Evolutionary conservation across 2,329 filamentous ascomycete genomes (phyloP), one percentile per base, ranked within the genome.

Genomic region (Diaporthe capsici): DNA sequence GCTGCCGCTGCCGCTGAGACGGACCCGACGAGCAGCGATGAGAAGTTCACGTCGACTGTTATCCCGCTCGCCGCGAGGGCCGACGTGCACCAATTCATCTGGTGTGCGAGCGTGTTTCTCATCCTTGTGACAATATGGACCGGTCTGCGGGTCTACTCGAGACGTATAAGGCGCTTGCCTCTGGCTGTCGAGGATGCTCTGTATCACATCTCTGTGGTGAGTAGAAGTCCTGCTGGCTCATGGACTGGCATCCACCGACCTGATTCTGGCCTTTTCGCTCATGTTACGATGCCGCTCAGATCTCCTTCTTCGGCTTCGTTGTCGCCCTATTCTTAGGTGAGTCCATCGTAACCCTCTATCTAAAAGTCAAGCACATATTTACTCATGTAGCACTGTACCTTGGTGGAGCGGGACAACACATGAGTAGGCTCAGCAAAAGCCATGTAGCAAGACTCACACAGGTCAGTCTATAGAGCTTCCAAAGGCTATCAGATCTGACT

Each of bases 401-500:
- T 10, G 74, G 70, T 60, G 70, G 70, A 44, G 60, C 70, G n/a
- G 70, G 74, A 28, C 58, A 72, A 13, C 74, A 75, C 31, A 75
- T 75, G 74, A 49, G n/a, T 20, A 31, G 55, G 9, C 34, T 75
- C 12, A 73, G 68, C 31, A 53, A 61, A 7, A 73, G 44, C 39
- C 74, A 75, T 22, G 58, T 75, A 34, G 60, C 70, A 15, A 55
- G 74, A 39, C 58, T 75, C 51, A 75, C 74, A 39, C 74, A 75
- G 61, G 74, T 75, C 17, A 51, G 74, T 53, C 13, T 3, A 47
- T 20, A n/a, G 25, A 39, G 31, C 25, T 34, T 9, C 20, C 25
- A 10, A 37, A 57, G 9, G 8, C 17, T 25, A 13, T 12, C 10
- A 37, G 2, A 22, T 22, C 37, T 31, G 42, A 7, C 70, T 44